phyloP scores from a whole-genome alignment of 305 asterid species.

The Solanum chacoense region DNA sequence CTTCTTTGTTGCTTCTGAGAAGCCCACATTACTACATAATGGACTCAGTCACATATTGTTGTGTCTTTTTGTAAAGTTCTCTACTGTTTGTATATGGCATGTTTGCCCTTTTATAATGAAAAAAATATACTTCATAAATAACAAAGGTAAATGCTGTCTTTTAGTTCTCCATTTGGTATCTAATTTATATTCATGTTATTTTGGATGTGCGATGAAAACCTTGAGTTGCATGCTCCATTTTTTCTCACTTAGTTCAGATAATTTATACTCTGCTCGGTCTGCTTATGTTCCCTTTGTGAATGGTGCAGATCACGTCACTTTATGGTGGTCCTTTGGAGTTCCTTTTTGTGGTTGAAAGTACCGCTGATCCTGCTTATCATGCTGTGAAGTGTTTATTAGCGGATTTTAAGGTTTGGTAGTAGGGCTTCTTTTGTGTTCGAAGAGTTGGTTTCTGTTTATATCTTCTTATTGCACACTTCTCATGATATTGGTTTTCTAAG shows the following conservation, averaged over 20 bases:
- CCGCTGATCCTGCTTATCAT: conserved; percentile 87
- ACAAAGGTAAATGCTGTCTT: not conserved
- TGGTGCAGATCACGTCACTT: conserved; percentile 79
- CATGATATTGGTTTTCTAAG: not conserved
- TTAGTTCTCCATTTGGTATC: not conserved
- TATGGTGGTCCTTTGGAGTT: conserved; percentile 94
- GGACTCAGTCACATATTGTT: not conserved
- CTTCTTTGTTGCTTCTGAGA: not conserved
- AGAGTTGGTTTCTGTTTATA: not conserved
- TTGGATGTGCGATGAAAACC: not conserved
- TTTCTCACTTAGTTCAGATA: not conserved
- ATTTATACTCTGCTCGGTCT: not conserved
- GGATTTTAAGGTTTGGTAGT: conserved; percentile 49
- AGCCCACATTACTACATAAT: not conserved
- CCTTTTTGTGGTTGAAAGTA: conserved; percentile 85
- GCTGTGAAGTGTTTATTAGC: conserved; percentile 60
- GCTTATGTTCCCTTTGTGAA: conserved; percentile 10
- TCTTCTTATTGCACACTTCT: not conserved
- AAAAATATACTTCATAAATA: not conserved
- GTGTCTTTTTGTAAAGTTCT: not conserved
- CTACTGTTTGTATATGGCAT: not conserved
- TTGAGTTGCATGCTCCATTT: not conserved
- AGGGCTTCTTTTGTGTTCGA: not conserved
- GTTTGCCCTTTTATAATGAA: not conserved
- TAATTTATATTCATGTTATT: not conserved